Base-by-base conservation (phyloP, 73 alveolate genomes). In the Paramecium pentaurelia region DNA sequence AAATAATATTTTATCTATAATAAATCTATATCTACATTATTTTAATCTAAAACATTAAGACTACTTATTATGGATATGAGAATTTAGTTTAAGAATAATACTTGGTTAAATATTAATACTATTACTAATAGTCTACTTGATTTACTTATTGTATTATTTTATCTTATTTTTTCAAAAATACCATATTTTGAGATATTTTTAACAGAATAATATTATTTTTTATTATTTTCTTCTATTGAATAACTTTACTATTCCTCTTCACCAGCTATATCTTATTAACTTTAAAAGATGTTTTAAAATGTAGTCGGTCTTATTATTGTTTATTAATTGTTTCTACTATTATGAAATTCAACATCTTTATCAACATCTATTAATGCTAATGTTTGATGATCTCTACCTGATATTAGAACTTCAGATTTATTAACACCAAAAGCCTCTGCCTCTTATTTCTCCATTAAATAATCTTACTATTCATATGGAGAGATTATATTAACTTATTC, bases 1-100 rank as follows among this genome's bases (percentile, higher is more conserved):
- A 80, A 49, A 80, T 80, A 80, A 80, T 80, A 32, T 80, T 80
- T 80, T 1, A 80, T 80, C 14, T 80, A 80, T 8, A 80, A 30
- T 0, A 80, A n/a, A 40, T 40, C 49, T 8, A 40, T 40, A 6
- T 80, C 75, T 4, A 64, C 30, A 38, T 40, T 22, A 47, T 80
- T 40, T 80, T 22, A 80, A 7, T 80, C 30, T 16, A 80, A 80
- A 4, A 64, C n/a, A 80, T 80, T 25, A 49, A 27, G 49, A 22
- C 70, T 54, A 5, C 6, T 18, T 6, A 18, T 54, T 3, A 54
- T 18, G 6, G 70, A 54, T 18, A 54, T n/a, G 7, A 54, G 34
- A 54, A 54, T 54, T 54, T 54, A 54, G 18, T n/a, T 54, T n/a
- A 54, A 22, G 25, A 54, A 54, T 54, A 49, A 49, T 12, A 49